Evolutionary conservation across 768 basidiomycete genomes (phyloP).

Genomic region (Mycena rosella): DNA sequence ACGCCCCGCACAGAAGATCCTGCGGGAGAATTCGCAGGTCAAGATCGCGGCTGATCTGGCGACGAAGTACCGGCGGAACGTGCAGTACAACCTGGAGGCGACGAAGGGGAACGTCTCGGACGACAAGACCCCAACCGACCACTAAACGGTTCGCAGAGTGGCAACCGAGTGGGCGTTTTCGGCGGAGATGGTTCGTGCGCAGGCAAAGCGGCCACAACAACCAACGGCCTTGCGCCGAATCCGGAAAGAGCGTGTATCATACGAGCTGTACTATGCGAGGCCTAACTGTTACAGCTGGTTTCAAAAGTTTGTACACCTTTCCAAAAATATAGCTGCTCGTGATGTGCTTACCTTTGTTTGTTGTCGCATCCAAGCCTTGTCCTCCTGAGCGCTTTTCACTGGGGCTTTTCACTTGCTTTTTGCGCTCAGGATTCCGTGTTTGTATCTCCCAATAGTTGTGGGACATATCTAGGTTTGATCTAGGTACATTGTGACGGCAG

Average conservation of each 20-base stretch:
- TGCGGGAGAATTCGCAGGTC: constrained; percentile 81
- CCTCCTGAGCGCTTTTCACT: too few relatives aligned
- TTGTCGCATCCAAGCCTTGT: too few relatives aligned
- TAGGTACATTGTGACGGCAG: too few relatives aligned
- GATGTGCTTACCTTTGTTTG: too few relatives aligned
- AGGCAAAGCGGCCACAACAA: neutral
- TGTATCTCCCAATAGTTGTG: too few relatives aligned
- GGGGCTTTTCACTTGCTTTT: too few relatives aligned
- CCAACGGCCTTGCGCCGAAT: neutral
- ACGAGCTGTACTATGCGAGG: too few relatives aligned
- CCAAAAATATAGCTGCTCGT: too few relatives aligned
- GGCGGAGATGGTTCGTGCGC: constrained; percentile 12
- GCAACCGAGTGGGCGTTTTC: neutral
- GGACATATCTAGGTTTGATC: too few relatives aligned
- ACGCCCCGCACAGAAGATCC: constrained; percentile 70
- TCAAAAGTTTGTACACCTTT: too few relatives aligned
- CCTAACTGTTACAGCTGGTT: too few relatives aligned
- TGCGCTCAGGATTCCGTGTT: too few relatives aligned
- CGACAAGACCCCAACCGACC: constrained; percentile 2
- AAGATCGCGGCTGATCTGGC: constrained; percentile 87
- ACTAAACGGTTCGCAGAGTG: neutral
- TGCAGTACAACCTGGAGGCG: constrained; percentile 90
- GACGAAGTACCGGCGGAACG: constrained; percentile 92
- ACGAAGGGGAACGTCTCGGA: constrained; percentile 58
- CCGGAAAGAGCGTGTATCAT: neutral